A percentile compares a stretch with the other conserved stretches of the same genome.
Conservation (phyloP, 805 yeast species). For the Teunomyces gatunensis region DNA sequence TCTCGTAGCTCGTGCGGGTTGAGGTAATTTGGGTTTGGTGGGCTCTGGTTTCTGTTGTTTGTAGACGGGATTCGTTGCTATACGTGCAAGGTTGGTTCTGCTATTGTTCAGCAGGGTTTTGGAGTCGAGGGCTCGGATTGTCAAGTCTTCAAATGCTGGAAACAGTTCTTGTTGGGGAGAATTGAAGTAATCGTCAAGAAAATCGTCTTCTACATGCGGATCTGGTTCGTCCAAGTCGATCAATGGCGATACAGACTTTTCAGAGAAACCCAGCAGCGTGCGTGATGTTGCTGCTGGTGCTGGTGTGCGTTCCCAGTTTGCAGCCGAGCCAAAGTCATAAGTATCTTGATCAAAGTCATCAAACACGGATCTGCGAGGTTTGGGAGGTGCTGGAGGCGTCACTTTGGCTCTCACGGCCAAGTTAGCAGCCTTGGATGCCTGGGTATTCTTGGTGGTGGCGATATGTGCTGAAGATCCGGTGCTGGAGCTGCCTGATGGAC, state of each 20-base stretch:
- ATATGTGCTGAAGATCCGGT: not conserved
- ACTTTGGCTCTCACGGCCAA: constrained; percentile 24
- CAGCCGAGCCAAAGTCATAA: constrained; percentile 2
- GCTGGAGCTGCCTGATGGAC: constrained; percentile 14
- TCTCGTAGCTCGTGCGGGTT: constrained; percentile 6
- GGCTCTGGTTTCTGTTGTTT: not conserved
- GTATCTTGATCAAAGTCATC: constrained; percentile 41
- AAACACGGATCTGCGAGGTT: constrained; percentile 16
- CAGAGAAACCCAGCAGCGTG: constrained; percentile 6
- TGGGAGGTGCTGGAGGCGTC: not conserved
- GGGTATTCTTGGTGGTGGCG: constrained; percentile 6
- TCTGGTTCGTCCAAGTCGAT: constrained; percentile 63
- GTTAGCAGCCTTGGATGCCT: constrained; percentile 31
- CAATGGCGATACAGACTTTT: constrained; percentile 36
- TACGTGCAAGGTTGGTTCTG: not conserved
- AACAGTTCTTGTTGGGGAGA: constrained; percentile 3
- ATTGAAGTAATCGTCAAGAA: constrained; percentile 6
- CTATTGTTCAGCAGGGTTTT: not conserved
- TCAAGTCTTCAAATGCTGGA: constrained; percentile 22
- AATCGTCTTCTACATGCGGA: constrained; percentile 2
- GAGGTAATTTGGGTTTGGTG: not conserved
- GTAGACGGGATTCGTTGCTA: constrained; percentile 8
- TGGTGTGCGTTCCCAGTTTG: constrained; percentile 7
- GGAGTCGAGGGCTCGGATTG: constrained; percentile 14
- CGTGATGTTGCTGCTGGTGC: constrained; percentile 2